Evolutionary conservation across 2,329 filamentous ascomycete species (phyloP).

Genomic region (Curvularia hawaiiensis): DNA sequence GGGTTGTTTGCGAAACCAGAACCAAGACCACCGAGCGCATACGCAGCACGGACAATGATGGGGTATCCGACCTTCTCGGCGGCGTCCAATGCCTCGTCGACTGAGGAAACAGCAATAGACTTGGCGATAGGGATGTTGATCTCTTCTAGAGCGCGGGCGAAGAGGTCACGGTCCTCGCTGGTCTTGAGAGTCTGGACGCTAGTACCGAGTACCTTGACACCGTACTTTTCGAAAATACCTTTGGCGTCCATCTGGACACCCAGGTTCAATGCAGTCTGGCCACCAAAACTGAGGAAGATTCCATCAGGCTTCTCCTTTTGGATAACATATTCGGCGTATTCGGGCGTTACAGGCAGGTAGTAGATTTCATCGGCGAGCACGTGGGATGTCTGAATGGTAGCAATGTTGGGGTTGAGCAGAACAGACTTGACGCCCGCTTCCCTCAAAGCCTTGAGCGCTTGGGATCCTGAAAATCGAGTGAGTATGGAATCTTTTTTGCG

Average conservation of each 20-base stretch:
- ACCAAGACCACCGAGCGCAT: slow-evolving; percentile 92
- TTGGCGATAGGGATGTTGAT: slow-evolving; percentile 98
- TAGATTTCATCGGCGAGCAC: slow-evolving; percentile 96
- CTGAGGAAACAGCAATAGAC: slow-evolving; percentile 87
- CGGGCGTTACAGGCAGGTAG: slow-evolving; percentile 95
- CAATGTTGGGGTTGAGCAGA: slow-evolving; percentile 97
- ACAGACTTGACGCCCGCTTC: slow-evolving; percentile 91
- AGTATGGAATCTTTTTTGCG: slow-evolving; percentile 15
- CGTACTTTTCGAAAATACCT: slow-evolving; percentile 93
- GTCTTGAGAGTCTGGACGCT: slow-evolving; percentile 93
- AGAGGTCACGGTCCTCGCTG: slow-evolving; percentile 94
- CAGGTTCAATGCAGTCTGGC: slow-evolving; percentile 94
- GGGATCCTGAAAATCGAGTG: slow-evolving; percentile 68
- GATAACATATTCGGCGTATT: slow-evolving; percentile 98
- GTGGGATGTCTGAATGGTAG: slow-evolving; percentile 97
- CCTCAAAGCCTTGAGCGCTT: slow-evolving; percentile 95
- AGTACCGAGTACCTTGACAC: slow-evolving; percentile 93
- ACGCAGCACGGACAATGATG: slow-evolving; percentile 96
- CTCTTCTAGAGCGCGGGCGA: slow-evolving; percentile 92
- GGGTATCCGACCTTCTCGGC: slow-evolving; percentile 90
- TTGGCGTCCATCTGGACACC: slow-evolving; percentile 97
- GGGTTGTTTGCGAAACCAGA: slow-evolving; percentile 95
- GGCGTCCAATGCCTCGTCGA: slow-evolving; percentile 90
- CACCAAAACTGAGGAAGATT: slow-evolving; percentile 96
- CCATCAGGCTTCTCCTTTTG: slow-evolving; percentile 95